These are phyloP conservation scores for Lactarius indigo DNA, from an alignment of 768 basidiomycete genomes.

Conservation along the genomic window DNA sequence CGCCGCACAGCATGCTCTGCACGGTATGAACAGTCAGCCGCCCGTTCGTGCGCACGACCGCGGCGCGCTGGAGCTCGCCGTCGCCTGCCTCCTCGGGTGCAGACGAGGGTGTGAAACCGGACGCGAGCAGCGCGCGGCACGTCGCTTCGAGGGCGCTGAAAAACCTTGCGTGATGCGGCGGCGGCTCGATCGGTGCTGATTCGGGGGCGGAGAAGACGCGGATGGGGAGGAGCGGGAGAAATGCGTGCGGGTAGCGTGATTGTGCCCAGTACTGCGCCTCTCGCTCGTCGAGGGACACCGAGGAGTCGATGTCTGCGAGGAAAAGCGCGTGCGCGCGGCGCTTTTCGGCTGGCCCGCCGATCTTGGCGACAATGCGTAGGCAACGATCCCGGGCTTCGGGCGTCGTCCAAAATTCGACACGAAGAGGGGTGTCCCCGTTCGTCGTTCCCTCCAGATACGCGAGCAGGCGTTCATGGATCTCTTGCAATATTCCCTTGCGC, in stretches of 20 bases:
- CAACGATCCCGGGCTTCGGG: slow-evolving; percentile 69
- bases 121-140: slow-evolving; percentile 48
- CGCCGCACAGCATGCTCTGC: slow-evolving; percentile 67
- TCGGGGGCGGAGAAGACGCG: slow-evolving; percentile 42
- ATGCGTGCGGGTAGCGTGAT: slow-evolving; percentile 54
- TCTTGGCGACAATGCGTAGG: slow-evolving; percentile 72
- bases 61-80: slow-evolving; percentile 49
- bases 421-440: neutral
- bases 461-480: slow-evolving; percentile 50
- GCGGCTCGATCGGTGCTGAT: slow-evolving; percentile 17
- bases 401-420: slow-evolving; percentile 77
- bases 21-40: slow-evolving; percentile 76
- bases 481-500: slow-evolving; percentile 55
- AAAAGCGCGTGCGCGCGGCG: slow-evolving; percentile 63
- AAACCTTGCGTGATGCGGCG: slow-evolving; percentile 3
- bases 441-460: slow-evolving; percentile 1
- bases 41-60: slow-evolving; percentile 51
- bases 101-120: slow-evolving; percentile 31
- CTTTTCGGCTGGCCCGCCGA: slow-evolving; percentile 70
- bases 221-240: slow-evolving; percentile 58
- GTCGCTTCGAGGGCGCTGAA: slow-evolving; percentile 26
- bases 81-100: slow-evolving; percentile 13
- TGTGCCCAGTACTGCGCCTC: slow-evolving; percentile 60
- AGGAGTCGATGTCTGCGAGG: slow-evolving; percentile 23
- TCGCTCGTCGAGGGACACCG: slow-evolving; percentile 50